Evolutionary conservation across 768 basidiomycete species (phyloP), one percentile per base, ranked within the genome.

Genomic region (Panaeolus cyanescens): DNA sequence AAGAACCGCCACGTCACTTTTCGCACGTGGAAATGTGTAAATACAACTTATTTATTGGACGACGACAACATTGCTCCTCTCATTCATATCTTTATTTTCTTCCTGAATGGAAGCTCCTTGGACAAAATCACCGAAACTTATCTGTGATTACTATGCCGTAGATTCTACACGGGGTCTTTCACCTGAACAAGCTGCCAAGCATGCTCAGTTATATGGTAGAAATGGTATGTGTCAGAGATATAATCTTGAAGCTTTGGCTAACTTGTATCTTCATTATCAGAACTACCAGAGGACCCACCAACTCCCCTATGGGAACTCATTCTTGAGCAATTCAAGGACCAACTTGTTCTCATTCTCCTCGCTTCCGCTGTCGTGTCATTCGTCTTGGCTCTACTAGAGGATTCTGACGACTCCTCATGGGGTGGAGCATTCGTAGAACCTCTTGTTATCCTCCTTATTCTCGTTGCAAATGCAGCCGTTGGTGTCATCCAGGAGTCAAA

Each of bases 281-380:
- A 93, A 71, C 82, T 99, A 6, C 96, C 96, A 10, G 95, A 97
- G 70, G 93, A 96, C 9, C 90, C 93, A 0, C 78, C 93, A 3
- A 97, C 96, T 4, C 93, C 96, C 3, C 71, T 99, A 32, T 95
- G 95, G 93, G 85, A 93, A 71, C 87, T 99, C 62, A 90, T 99
- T 62, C 83, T 99, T n/a, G 95, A 97, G 67, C 96, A 99, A 77
- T 99, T 99, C 83, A 91, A 99, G 81, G 96, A 99, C 77, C 95
- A 97, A 75, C 86, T 99, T 30, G 96, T 99, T 39, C 89, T 99
- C 64, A 99, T 99, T 71, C 85, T 99, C 32, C 89, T 99, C 50
- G 95, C 85, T 2, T 97, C 95, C 1, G 96, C 96, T 12, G 88
- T 92, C 45, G 83, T 99, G 66, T 99, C 96, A 9, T 96, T 99